Base-by-base conservation (phyloP, 306 rosid species). In the Ochetophila trinervis region DNA sequence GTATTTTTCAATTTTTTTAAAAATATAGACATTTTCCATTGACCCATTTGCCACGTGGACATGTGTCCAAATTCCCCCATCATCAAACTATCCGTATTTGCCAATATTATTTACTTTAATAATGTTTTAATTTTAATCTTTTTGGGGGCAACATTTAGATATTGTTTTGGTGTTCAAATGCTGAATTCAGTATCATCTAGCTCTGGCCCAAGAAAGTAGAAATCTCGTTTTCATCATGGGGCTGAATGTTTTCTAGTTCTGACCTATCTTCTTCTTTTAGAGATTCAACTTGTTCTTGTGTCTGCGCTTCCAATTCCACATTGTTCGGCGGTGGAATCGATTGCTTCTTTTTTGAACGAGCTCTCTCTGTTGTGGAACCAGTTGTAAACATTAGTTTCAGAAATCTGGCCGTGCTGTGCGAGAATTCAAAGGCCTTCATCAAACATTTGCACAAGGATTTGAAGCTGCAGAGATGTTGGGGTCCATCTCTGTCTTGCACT, bases 301-400 rank as follows among this genome's bases (percentile, higher is more conserved):
- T 61, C 53, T 79, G 87, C 0, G 51, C 54, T 55, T 80, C 88
- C 4, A 69, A 54, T 21, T 85, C 95, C 22, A 5, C 65, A 61
- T 69, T 77, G 55, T 68, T 81, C 7, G 61, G 57, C 1, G 54
- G 0, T 9, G 84, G 64, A 73, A 53, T 58, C 0, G 76, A 65
- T 73, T 85, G 96, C 79, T 81, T 90, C 30, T 91, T 76, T 72
- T 87, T 89, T 0, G 94, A 85, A 53, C 96, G 91, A 68, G 96
- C 91, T 59, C 96, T 81, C 71, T n/a, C 91, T 71, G 67, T 90
- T 90, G 70, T 89, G 95, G 66, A 90, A 87, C 96, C 95, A 90
- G 57, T 90, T 90, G 71, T 85, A 90, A 56, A 90, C 96, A 72
- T 90, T 87, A 1, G 95, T 82, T 81, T 90, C 96, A 0, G 96